phyloP scores from a whole-genome alignment of 345 rosid species.

The Melaleuca alternifolia region DNA sequence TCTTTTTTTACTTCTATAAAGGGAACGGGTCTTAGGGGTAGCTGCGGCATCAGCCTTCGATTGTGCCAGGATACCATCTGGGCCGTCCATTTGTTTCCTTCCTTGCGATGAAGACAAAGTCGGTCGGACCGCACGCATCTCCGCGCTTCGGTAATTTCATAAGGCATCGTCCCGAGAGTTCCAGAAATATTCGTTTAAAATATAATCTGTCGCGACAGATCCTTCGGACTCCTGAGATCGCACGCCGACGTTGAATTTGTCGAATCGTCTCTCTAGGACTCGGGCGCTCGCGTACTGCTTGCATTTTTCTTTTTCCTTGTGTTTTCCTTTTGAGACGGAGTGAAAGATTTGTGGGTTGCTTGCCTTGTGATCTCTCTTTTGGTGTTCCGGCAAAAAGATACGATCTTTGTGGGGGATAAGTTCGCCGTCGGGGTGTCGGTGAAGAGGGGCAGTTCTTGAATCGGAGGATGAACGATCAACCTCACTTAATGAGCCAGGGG shows the following conservation, averaged over 20 bases:
- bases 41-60: background rate
- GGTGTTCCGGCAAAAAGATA: background rate
- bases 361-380: background rate
- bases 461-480: conserved; percentile 41
- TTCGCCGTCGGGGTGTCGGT: background rate
- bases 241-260: background rate
- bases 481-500: conserved; percentile 24
- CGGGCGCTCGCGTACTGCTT: background rate
- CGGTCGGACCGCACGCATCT: background rate
- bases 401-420: background rate
- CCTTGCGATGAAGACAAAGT: background rate
- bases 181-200: background rate
- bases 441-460: background rate
- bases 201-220: background rate
- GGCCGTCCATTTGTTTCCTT: background rate
- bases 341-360: background rate
- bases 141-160: background rate
- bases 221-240: background rate
- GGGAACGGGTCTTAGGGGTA: background rate
- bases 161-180: background rate
- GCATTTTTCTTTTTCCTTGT: background rate
- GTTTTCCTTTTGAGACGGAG: background rate
- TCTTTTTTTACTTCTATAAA: too few relatives aligned
- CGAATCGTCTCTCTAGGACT: background rate
- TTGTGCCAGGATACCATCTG: background rate